Base-by-base conservation (phyloP, 768 basidiomycete genomes). In the Chalciporus chontae region DNA sequence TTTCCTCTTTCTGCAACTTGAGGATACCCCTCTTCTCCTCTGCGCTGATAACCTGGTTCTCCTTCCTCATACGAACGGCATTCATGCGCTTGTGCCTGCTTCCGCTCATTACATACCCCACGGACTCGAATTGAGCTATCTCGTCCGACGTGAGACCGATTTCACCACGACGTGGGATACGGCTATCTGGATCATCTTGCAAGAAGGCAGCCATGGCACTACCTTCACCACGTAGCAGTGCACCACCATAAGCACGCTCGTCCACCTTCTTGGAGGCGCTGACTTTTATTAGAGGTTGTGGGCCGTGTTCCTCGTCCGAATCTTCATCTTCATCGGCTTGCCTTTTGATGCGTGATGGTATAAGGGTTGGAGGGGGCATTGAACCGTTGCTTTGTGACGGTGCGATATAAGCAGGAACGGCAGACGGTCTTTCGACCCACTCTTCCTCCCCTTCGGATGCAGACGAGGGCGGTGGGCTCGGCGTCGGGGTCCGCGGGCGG, bases 41-140 rank as follows among this genome's bases (percentile, higher is more conserved):
- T 2, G 95, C 94, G 60, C 87, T 91, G 66, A 99, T 99, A 55
- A 98, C 94, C 72, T 99, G 96, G 73, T 99, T 97, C 75, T 99
- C 96, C 77, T 98, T 98, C 64, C 95, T 76, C 84, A 99, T 90
- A 52, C 96, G 89, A 39, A 99, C 95, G 1, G 96, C 95, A 59
- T 98, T 99, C 96, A 99, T 99, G 69, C 93, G 79, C 56, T 89
- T 80, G 69, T 99, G 94, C 54, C 95, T 75, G 61, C 84, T 89
- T 40, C 95, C 96, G 59, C 89, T 93, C 96, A 98, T 99, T 41
- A 99, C 96, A 68, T 96, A 99, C 15, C 96, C 96, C 8, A 87
- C 88, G 19, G 76, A 62, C 73, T 99, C 96, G 70, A 79, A 97
- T 64, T 79, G 67, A 6, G 86, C 93, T 57, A 99, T 99, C 67